Percentiles rank a stretch among this genome's conserved stretches.
These are phyloP conservation scores for Citrullus colocynthis DNA, from an alignment of 306 rosid genomes.

Conservation along the genomic window DNA sequence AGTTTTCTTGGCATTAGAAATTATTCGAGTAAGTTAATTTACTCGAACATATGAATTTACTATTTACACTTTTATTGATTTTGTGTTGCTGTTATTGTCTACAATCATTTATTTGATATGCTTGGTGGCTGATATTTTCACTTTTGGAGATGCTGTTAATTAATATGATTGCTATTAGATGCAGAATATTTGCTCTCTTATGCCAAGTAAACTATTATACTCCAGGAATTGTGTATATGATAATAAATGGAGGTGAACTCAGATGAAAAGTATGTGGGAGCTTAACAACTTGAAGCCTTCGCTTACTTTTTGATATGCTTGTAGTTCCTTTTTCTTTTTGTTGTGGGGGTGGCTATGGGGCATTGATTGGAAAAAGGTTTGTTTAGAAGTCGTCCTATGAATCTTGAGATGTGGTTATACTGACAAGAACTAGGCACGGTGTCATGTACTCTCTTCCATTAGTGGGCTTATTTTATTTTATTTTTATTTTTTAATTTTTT, in stretches of 20 bases:
- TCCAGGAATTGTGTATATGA: background rate
- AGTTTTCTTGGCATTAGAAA: conserved; percentile 73
- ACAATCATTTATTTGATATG: background rate
- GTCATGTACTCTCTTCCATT: too few relatives aligned
- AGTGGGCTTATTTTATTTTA: too few relatives aligned
- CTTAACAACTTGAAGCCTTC: background rate
- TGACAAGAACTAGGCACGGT: too few relatives aligned
- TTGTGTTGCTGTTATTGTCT: background rate
- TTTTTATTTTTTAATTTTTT: too few relatives aligned
- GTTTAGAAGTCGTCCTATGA: too few relatives aligned
- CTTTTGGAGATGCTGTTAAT: background rate
- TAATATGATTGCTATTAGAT: background rate
- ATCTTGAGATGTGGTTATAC: too few relatives aligned
- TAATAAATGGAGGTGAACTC: background rate
- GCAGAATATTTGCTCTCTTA: background rate
- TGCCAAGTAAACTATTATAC: background rate
- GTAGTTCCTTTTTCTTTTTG: too few relatives aligned
- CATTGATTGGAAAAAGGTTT: too few relatives aligned
- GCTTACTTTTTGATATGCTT: background rate
- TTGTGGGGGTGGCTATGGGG: too few relatives aligned
- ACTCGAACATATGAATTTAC: background rate
- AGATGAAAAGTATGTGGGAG: background rate
- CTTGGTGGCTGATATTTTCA: background rate
- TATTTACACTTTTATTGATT: background rate
- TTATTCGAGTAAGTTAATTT: conserved; percentile 63